Evolutionary conservation across 169 alveolate genomes (phyloP), one percentile per base, ranked within the genome.

Genomic region (Eimeria maxima): DNA sequence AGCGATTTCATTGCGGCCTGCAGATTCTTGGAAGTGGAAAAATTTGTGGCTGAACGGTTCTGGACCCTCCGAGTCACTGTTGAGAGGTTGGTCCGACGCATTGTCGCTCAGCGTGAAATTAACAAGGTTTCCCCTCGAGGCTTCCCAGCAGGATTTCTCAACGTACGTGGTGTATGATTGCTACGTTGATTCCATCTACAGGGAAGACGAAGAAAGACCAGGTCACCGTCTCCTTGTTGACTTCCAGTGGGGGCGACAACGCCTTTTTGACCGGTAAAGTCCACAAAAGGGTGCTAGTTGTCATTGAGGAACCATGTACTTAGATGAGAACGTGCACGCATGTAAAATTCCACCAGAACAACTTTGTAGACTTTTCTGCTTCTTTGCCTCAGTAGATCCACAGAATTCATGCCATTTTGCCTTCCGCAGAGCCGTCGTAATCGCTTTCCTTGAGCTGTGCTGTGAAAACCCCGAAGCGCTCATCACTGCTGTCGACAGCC

Each of bases 31-130:
- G 98, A 98, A 95, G 98, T 99, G 20, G 97, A 98, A 92, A 97
- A 98, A 86, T 99, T 99, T 96, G 96, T 95, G 29, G 96, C 98
- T 29, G 99, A 99, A 96, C 96, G 97, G 53, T 99, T 97, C 96
- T 99, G 99, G 99, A 96, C 98, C 50, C 97, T 99, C 42, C 97
- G 98, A 87, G 96, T 98, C 94, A 95, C 97, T 24, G 65, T 96
- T 88, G 96, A 95, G 42, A 97, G 90, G 93, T 91, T 60, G 45
- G 89, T n/a, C 13, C 69, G 24, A 63, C 76, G 20, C 50, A 45
- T n/a, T 29, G 83, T 27, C 45, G 11, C n/a, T 27, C 65, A 33
- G 38, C 20, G 55, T 6, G 24, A 27, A 69, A 27, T 24, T n/a
- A 67, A 27, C 45, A 67, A 24, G 80, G 80, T 6, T 11, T 33